phyloP scores from a whole-genome alignment of 371 early-diverging fungal genomes.

The Syncephalastrum sp. region DNA sequence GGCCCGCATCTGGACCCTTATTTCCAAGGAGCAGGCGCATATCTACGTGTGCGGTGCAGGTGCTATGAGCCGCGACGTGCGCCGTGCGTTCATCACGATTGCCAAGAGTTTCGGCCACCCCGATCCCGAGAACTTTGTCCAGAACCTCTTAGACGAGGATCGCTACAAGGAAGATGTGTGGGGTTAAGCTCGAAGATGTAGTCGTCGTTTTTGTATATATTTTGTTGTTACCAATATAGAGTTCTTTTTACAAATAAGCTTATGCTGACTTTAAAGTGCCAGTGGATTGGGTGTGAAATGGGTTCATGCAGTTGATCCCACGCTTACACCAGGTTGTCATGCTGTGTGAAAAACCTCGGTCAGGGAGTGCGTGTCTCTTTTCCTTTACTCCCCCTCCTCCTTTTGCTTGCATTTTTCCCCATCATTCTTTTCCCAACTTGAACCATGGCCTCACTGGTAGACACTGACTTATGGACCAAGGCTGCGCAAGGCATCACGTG shows the following conservation, averaged over 20 bases:
- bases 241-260: no score
- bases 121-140: conserved; percentile 29
- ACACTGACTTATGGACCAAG: conserved; percentile 28
- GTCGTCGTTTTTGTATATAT: neutral
- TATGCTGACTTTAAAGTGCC: no score
- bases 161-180: conserved; percentile 53
- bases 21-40: conserved; percentile 24
- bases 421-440: conserved; percentile 1
- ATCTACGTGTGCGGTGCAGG: conserved; percentile 48
- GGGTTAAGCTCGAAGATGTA: conserved; percentile 29
- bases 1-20: conserved; percentile 27
- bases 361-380: no score
- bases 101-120: conserved; percentile 38
- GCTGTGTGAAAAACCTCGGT: no score
- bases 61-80: conserved; percentile 48
- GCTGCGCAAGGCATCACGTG: conserved; percentile 41
- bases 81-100: conserved; percentile 33
- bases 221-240: conserved; percentile 2
- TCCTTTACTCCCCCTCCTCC: no score
- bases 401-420: no score
- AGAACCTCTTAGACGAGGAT: conserved; percentile 27
- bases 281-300: no score
- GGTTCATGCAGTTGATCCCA: no score
- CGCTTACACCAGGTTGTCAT: no score
- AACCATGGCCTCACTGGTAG: conserved; percentile 11